These are phyloP conservation scores for Aspergillus sp. DNA, from an alignment of 2,329 filamentous ascomycete genomes.

Conservation along the genomic window DNA sequence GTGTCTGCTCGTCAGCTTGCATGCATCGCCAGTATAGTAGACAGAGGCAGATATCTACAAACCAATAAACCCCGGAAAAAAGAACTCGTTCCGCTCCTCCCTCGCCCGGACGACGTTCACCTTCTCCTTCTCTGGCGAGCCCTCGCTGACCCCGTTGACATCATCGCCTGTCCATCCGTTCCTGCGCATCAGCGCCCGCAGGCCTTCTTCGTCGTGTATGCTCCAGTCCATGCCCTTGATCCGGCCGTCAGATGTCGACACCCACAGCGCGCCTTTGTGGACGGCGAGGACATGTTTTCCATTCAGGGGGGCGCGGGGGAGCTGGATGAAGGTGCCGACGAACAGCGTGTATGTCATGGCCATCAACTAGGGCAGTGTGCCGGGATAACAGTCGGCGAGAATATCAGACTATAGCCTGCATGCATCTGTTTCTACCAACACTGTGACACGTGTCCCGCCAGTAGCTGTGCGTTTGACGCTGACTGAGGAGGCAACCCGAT, in stretches of 20 bases:
- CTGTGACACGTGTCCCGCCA: too few species aligned
- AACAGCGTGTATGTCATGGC: slow-evolving; percentile 38
- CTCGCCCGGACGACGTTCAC: slow-evolving; percentile 30
- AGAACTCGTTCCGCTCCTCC: slow-evolving; percentile 34
- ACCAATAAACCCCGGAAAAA: slow-evolving; percentile 42
- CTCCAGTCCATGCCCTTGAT: slow-evolving; percentile 28
- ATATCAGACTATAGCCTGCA: too few species aligned
- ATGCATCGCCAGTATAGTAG: too few species aligned
- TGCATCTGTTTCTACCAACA: too few species aligned
- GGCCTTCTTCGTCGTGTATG: slow-evolving; percentile 13
- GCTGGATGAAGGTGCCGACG: slow-evolving; percentile 53
- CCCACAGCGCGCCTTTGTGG: slow-evolving; percentile 39
- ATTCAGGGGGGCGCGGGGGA: slow-evolving; percentile 32
- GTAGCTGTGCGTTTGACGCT: too few species aligned
- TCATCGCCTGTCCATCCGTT: slow-evolving; percentile 22
- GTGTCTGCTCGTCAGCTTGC: slow-evolving; percentile 60
- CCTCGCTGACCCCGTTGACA: neutral
- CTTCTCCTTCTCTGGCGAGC: slow-evolving; percentile 4
- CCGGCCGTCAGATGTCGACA: slow-evolving; percentile 22
- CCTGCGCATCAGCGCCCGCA: slow-evolving; percentile 18
- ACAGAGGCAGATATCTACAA: slow-evolving; percentile 8
- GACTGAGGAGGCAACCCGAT: too few species aligned
- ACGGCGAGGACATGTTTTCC: slow-evolving; percentile 44
- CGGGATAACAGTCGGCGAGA: too few species aligned
- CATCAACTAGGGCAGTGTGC: too few species aligned